Conservation (phyloP, 495 filamentous ascomycete genomes). For the Lasiosphaeriaceae sp. region DNA sequence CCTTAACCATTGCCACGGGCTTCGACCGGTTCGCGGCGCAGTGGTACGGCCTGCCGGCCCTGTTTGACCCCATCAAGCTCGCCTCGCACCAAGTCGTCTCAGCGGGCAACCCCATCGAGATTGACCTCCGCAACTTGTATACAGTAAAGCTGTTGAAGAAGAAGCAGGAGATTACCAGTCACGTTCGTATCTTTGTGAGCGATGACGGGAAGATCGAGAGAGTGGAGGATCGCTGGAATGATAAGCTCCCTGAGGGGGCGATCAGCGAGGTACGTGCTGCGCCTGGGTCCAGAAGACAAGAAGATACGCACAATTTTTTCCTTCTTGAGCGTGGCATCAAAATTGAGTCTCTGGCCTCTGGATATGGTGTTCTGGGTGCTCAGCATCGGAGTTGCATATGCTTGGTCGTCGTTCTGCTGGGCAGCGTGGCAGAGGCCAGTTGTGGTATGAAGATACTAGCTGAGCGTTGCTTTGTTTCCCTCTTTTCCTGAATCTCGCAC, state of each 20-base stretch:
- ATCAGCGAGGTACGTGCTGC: constrained; percentile 45
- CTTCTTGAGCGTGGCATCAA: not conserved
- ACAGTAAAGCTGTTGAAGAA: constrained; percentile 49
- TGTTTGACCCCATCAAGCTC: constrained; percentile 36
- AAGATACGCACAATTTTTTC: not conserved
- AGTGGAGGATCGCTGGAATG: constrained; percentile 57
- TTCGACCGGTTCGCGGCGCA: constrained; percentile 48
- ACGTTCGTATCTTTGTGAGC: constrained; percentile 41
- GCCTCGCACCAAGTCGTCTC: constrained; percentile 46
- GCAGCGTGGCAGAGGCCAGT: constrained; percentile 36
- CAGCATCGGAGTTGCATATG: not conserved
- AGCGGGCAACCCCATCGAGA: constrained; percentile 52
- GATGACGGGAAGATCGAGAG: constrained; percentile 46
- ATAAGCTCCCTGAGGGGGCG: constrained; percentile 44
- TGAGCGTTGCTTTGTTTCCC: too few relatives aligned
- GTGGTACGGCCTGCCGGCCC: constrained; percentile 38
- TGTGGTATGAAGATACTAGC: constrained; percentile 25
- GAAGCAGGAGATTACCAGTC: constrained; percentile 49
- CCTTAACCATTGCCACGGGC: constrained; percentile 48
- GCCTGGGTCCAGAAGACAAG: too few relatives aligned
- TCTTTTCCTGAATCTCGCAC: too few relatives aligned
- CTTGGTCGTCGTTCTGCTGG: constrained; percentile 24
- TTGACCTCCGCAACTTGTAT: constrained; percentile 51
- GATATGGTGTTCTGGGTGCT: not conserved
- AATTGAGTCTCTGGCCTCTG: not conserved